Evolutionary conservation across 768 basidiomycete genomes (phyloP), one percentile per base, ranked within the genome.

Genomic region (Dentipellis fragilis): DNA sequence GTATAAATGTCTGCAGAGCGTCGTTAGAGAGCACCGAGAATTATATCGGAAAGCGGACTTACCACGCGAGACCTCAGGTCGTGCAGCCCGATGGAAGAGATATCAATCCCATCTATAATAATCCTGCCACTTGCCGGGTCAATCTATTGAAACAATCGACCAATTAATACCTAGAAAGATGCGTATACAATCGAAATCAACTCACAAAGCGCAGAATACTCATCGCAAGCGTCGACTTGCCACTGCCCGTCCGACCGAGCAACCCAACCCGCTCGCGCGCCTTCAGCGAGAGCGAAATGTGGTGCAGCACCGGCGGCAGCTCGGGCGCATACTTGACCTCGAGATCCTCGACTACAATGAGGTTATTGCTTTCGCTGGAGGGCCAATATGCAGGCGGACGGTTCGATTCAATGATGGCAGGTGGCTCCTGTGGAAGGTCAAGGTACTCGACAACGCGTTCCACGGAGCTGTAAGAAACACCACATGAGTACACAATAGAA

Each of bases 351-450:
- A 89, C 87, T 1, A 70, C 68, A 34, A 96, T 63, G 23, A 94
- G 72, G 3, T 74, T 65, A 29, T 82, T 73, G 49, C 75, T 78
- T n/a, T 83, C 73, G 57, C 77, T 82, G 0, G 90, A 91, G 0
- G 93, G 93, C 93, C 93, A 96, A 64, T 93, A 93, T 0, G 93
- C 93, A 0, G 93, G 93, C 1, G 84, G 85, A 7, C 89, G 80
- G 55, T 78, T 79, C 0, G 78, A 77, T 60, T 91, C 85, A 51
- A 93, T 85, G 57, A 86, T 64, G 0, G 84, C 75, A 2, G 89
- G 83, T 0, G 93, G 87, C 65, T 94, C 92, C 67, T 92, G 89
- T 0, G 91, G 91, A 6, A 96, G 76, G 52, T 89, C 80, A 23
- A 95, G 81, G 72, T 94, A 95, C 73, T 95, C 93, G 6, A 91